Conservation (phyloP, 257 asterid species). For the Capsicum chinense region DNA sequence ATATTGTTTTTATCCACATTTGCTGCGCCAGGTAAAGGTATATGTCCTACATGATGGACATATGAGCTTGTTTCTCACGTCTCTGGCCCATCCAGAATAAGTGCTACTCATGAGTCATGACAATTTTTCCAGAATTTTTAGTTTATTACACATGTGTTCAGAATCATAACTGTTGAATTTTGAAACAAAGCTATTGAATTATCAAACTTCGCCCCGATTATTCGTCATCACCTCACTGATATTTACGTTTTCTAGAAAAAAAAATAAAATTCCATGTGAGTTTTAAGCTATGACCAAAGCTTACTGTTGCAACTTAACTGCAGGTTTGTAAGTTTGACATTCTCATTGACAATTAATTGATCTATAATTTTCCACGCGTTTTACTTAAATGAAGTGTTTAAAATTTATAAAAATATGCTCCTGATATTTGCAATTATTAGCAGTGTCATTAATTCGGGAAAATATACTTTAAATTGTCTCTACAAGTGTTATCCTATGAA, state of each 20-base stretch:
- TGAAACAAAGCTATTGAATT: not conserved
- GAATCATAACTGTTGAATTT: not conserved
- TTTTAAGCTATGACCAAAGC: not conserved
- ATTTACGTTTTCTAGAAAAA: not conserved
- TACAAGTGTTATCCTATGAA: not conserved
- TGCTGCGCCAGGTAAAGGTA: not conserved
- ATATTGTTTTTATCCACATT: too few relatives aligned
- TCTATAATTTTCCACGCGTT: not conserved
- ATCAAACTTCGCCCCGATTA: not conserved
- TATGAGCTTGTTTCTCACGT: not conserved
- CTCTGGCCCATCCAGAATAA: not conserved
- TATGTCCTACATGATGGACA: not conserved
- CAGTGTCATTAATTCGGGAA: not conserved
- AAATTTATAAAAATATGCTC: too few relatives aligned
- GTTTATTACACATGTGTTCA: too few relatives aligned
- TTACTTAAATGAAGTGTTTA: not conserved
- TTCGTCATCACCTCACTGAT: not conserved
- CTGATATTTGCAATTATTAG: not conserved
- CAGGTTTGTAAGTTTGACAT: not conserved
- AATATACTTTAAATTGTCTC: not conserved
- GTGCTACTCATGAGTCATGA: not conserved
- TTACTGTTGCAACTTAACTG: not conserved
- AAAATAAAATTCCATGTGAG: not conserved
- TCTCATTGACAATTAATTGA: not conserved
- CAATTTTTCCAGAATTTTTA: not conserved